phyloP scores from a whole-genome alignment of 305 asterid species.

The Withania somnifera region DNA sequence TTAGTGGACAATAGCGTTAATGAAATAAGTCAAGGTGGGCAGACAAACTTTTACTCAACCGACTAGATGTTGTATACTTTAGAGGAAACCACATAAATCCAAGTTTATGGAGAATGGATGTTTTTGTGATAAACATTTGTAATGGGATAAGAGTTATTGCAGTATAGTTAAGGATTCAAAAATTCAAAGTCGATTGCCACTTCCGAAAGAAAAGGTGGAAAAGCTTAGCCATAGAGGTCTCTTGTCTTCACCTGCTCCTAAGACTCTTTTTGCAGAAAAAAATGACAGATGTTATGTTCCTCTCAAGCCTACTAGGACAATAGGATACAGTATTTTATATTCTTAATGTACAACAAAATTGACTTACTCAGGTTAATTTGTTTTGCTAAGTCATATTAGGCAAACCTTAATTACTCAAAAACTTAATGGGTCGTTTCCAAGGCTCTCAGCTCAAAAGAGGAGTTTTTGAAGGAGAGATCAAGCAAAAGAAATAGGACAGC shows the following conservation, averaged over 20 bases:
- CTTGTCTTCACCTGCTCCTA: background rate
- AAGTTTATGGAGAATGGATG: background rate
- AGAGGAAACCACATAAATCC: background rate
- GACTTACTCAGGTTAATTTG: no score
- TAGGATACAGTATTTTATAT: no score
- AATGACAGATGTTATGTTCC: no score
- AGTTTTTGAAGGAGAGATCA: background rate
- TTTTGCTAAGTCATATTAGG: no score
- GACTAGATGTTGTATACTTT: background rate
- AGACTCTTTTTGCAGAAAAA: background rate
- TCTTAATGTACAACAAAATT: no score
- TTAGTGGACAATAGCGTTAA: no score
- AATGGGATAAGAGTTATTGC: background rate
- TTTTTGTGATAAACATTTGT: background rate
- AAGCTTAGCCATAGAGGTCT: background rate
- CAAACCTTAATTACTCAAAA: no score
- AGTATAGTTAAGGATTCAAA: background rate
- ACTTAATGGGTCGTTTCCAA: no score
- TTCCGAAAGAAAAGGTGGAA: constrained; percentile 6
- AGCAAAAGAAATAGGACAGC: background rate
- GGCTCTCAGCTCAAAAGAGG: background rate
- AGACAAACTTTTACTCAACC: no score
- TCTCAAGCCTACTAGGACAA: no score
- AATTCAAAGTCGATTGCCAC: constrained; percentile 4
- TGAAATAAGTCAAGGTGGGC: no score